Conservation (phyloP, 1,284 basidiomycete species). For the Rhodotorula sp. region DNA sequence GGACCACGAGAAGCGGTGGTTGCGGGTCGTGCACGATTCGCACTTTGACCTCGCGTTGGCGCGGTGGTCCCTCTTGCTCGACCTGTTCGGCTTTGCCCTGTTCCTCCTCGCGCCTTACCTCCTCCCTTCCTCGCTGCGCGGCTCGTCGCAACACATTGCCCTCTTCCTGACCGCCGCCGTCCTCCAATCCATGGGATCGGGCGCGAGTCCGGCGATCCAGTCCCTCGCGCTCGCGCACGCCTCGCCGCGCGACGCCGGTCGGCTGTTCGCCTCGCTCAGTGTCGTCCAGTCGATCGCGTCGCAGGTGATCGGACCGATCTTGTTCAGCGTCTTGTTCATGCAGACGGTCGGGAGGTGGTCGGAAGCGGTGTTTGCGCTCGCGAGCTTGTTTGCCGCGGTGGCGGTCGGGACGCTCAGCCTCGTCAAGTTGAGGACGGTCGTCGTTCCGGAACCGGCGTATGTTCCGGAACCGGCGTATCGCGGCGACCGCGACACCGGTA, state of each 20-base stretch:
- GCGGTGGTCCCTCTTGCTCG: constrained; percentile 24
- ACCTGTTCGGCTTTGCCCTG: constrained; percentile 30
- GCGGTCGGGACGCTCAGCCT: background rate
- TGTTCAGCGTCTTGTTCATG: constrained; percentile 63
- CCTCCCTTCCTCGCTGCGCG: constrained; percentile 2
- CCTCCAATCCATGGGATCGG: constrained; percentile 59
- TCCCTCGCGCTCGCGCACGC: constrained; percentile 67
- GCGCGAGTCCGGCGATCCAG: constrained; percentile 64
- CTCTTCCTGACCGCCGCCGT: constrained; percentile 57
- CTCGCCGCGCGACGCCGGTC: constrained; percentile 52
- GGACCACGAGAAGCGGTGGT: constrained; percentile 37
- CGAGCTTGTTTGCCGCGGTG: background rate
- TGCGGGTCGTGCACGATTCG: constrained; percentile 38
- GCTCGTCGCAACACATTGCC: background rate
- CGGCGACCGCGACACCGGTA: background rate
- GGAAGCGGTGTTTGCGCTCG: constrained; percentile 53
- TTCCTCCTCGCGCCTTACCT: constrained; percentile 13
- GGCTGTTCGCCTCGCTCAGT: constrained; percentile 68
- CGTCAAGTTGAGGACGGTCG: constrained; percentile 24
- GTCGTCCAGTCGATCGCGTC: constrained; percentile 65
- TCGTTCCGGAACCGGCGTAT: background rate
- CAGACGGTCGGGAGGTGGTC: constrained; percentile 63
- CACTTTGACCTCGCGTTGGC: constrained; percentile 42
- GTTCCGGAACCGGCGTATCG: background rate
- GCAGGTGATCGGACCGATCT: constrained; percentile 56